These are phyloP conservation scores for Lipomyces sp. DNA, from an alignment of 805 yeast species.

Conservation along the genomic window DNA sequence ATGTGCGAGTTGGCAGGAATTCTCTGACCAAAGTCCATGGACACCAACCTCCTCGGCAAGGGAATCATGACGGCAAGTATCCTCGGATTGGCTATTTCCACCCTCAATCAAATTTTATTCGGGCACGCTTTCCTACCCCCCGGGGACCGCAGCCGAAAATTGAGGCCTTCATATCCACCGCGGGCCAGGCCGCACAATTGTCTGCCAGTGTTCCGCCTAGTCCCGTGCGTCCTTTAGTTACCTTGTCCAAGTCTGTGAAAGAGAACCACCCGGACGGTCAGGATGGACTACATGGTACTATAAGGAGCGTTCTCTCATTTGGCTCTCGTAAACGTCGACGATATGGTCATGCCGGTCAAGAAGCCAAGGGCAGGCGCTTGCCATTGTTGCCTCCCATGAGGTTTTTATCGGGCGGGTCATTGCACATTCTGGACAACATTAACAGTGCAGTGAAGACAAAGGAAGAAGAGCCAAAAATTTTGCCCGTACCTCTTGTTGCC, in stretches of 20 bases:
- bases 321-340: neutral
- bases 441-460: neutral
- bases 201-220: neutral
- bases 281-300: neutral
- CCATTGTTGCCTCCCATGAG: neutral
- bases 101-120: conserved; percentile 29
- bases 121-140: conserved; percentile 36
- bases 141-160: conserved; percentile 17
- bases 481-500: neutral
- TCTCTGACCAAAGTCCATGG: conserved; percentile 7
- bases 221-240: neutral
- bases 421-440: neutral
- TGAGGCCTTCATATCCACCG: conserved; percentile 14
- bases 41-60: neutral
- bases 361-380: neutral
- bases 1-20: conserved; percentile 9
- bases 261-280: neutral
- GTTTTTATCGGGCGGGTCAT: neutral
- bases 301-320: neutral
- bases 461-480: neutral
- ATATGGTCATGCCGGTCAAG: neutral
- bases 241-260: neutral
- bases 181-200: conserved; percentile 14
- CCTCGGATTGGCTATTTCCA: conserved; percentile 33
- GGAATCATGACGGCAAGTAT: conserved; percentile 1